Evolutionary conservation across 1,139 yeast species (phyloP).

Genomic region (Diutina neorugosa): DNA sequence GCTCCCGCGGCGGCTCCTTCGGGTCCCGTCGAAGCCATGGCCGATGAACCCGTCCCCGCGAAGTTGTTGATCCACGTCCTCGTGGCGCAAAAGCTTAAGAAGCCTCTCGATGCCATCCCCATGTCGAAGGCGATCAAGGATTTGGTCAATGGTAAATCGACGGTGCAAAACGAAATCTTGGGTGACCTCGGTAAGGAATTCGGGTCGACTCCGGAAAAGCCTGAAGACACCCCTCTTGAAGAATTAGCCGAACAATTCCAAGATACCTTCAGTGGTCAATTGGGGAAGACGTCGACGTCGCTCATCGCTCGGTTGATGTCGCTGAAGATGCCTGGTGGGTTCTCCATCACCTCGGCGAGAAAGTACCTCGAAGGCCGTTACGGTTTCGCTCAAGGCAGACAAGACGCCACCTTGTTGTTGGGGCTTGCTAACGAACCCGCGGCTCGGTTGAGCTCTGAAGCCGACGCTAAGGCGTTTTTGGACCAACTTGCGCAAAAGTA

Average conservation of each 20-base stretch:
- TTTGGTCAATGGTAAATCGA: constrained; percentile 95
- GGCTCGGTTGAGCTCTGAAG: constrained; percentile 71
- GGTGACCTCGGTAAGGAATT: constrained; percentile 98
- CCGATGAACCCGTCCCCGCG: constrained; percentile 88
- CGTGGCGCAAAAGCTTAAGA: constrained; percentile 93
- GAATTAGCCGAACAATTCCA: constrained; percentile 95
- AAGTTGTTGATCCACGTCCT: constrained; percentile 71
- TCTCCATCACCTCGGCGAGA: constrained; percentile 82
- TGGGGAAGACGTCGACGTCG: constrained; percentile 89
- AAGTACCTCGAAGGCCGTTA: constrained; percentile 81
- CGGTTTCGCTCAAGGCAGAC: constrained; percentile 92
- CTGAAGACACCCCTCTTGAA: constrained; percentile 92
- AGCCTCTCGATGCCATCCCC: constrained; percentile 75
- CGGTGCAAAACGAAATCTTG: constrained; percentile 93
- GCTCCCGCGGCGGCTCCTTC: constrained; percentile 38
- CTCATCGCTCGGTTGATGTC: constrained; percentile 85
- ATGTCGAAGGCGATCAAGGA: constrained; percentile 91
- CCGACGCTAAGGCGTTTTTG: constrained; percentile 81
- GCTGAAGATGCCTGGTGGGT: constrained; percentile 99
- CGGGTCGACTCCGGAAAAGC: constrained; percentile 96
- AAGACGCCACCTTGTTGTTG: constrained; percentile 72
- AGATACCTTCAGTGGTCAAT: constrained; percentile 73
- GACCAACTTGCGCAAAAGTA: constrained; percentile 76
- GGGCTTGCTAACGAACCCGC: constrained; percentile 90
- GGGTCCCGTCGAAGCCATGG: constrained; percentile 70